Percentiles rank a stretch among this genome's conserved stretches.
These are phyloP conservation scores for Avena atlantica DNA, from an alignment of 176 grass and related monocot species.

Conservation along the genomic window DNA sequence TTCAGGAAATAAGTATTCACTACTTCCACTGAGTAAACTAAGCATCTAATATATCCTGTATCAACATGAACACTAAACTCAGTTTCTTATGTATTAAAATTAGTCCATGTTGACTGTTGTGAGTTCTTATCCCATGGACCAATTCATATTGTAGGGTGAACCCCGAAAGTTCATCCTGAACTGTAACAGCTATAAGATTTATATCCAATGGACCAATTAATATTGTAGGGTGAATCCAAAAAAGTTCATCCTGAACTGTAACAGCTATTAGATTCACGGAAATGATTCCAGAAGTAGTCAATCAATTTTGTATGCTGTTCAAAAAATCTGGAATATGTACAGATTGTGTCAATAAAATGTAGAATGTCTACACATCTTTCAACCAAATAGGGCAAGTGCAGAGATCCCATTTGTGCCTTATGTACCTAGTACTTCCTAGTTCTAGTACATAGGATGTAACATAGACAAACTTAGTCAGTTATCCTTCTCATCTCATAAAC, in stretches of 20 bases:
- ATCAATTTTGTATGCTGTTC: neutral
- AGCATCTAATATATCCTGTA: too few species aligned
- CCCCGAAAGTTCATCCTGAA: neutral
- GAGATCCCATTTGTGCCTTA: neutral
- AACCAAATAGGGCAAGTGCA: neutral
- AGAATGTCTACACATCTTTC: slow-evolving; percentile 1
- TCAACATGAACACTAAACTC: too few species aligned
- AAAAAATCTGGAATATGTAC: slow-evolving; percentile 18
- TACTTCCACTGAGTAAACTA: neutral
- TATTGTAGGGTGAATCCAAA: neutral
- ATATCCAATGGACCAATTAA: neutral
- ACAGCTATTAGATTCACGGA: slow-evolving; percentile 12
- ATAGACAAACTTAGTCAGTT: neutral
- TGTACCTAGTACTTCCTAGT: slow-evolving; percentile 1
- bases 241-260: slow-evolving; percentile 15
- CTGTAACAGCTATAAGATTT: slow-evolving; percentile 14
- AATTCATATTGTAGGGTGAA: neutral
- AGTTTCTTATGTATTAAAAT: too few species aligned
- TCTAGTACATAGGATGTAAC: slow-evolving; percentile 19
- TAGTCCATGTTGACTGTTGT: too few species aligned
- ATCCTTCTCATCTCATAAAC: slow-evolving; percentile 7
- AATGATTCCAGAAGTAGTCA: neutral
- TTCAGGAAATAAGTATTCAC: neutral
- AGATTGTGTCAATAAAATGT: neutral
- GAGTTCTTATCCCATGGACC: too few species aligned